Evolutionary conservation across 176 grass and related monocot species (phyloP).

Genomic region (Triticum turgidum): DNA sequence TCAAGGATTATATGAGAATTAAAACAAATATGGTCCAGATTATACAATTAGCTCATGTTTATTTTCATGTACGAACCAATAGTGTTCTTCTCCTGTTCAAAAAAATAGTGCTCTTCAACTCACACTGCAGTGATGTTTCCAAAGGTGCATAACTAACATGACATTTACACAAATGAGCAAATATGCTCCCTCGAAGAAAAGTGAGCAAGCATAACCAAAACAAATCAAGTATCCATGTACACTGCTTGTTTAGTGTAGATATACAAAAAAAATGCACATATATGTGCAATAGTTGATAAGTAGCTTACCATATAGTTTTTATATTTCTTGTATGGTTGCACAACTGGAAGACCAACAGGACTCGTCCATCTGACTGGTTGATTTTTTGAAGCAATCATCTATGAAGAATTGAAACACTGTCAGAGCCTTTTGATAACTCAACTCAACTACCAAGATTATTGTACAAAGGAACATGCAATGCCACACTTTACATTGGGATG

Average conservation of each 20-base stretch:
- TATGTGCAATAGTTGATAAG: conserved; percentile 22
- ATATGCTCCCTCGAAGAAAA: neutral
- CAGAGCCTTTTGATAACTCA: conserved; percentile 21
- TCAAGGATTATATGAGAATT: neutral
- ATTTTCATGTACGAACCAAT: too few species aligned
- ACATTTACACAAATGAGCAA: neutral
- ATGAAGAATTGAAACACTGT: conserved; percentile 26
- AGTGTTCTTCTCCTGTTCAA: too few species aligned
- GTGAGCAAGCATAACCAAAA: neutral
- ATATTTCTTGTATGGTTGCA: conserved; percentile 87
- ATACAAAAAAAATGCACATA: neutral
- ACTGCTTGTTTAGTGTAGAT: conserved; percentile 5
- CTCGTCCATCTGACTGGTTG: conserved; percentile 92
- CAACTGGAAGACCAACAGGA: conserved; percentile 91
- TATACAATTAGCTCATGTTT: neutral
- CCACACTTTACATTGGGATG: neutral
- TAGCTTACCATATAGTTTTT: conserved; percentile 79
- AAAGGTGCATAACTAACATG: neutral
- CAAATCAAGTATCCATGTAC: neutral
- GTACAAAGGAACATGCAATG: neutral
- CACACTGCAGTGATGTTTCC: neutral
- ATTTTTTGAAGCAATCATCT: conserved; percentile 93
- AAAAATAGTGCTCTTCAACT: neutral
- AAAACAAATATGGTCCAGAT: neutral
- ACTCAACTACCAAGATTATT: conserved; percentile 18